Conservation (phyloP, 2,329 filamentous ascomycete genomes). For the Lojkania enalia region DNA sequence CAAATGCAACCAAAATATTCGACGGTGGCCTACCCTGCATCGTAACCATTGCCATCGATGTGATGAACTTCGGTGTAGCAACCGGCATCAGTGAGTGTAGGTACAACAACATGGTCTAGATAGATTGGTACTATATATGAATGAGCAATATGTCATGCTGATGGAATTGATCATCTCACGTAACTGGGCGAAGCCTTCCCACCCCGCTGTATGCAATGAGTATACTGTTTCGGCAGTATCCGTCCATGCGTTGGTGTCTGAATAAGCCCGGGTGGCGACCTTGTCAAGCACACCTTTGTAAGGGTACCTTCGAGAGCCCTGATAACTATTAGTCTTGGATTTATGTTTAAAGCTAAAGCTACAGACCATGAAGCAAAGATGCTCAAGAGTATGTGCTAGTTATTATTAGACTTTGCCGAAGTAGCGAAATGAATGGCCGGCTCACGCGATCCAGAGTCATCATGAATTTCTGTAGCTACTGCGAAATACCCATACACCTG, state of each 20-base stretch:
- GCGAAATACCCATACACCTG: conserved; percentile 86
- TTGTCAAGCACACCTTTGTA: conserved; percentile 97
- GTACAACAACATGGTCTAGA: conserved; percentile 88
- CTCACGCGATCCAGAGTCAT: conserved; percentile 83
- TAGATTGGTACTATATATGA: conserved; percentile 84
- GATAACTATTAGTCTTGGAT: conserved; percentile 62
- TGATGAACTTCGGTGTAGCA: conserved; percentile 98
- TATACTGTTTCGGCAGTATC: conserved; percentile 96
- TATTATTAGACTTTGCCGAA: conserved; percentile 11
- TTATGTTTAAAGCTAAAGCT: neutral
- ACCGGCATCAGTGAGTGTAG: conserved; percentile 87
- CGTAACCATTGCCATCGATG: conserved; percentile 87
- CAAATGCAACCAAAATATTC: neutral
- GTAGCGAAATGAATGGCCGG: conserved; percentile 3
- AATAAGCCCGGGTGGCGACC: conserved; percentile 89
- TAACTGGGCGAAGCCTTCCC: conserved; percentile 95
- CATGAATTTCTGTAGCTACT: conserved; percentile 93
- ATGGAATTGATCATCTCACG: conserved; percentile 13
- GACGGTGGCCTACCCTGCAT: conserved; percentile 64
- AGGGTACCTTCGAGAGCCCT: conserved; percentile 87
- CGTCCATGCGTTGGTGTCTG: conserved; percentile 95
- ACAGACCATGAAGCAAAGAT: conserved; percentile 55
- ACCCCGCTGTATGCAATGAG: conserved; percentile 90
- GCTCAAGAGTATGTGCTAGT: conserved; percentile 55
- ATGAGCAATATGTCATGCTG: neutral